Base-by-base conservation (phyloP, 176 grass and related monocot genomes). In the Zoysia pacifica region DNA sequence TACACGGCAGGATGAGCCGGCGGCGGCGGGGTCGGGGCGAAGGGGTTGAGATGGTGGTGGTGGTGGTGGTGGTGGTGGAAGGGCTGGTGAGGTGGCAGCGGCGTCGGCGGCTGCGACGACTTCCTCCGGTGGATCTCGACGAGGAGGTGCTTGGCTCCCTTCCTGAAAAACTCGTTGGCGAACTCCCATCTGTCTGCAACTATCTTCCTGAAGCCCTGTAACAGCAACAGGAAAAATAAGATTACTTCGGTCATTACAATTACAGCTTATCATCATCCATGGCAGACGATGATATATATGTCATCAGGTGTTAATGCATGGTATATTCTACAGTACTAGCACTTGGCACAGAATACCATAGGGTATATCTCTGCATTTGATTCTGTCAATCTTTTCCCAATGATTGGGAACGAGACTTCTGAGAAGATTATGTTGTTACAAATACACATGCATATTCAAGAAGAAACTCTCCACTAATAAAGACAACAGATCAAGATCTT, bases 191-290 rank as follows among this genome's bases (percentile, higher is more conserved):
- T 92, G 75, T 97, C 94, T 37, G 94, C 85, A 18, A 92, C 91
- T 44, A 90, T 97, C 90, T 97, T 97, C 89, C 90, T 97, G 72
- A 97, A 97, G 11, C 94, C 94, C 94, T 97, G 85, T n/a, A 86
- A 11, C 28, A 28, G 28, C n/a, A 48, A 65, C 55, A 69, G 11
- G 42, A 82, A 14, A 47, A 45, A 62, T 15, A 68, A 46, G 9
- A 64, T 58, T 20, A 79, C 39, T 11, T 20, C 6, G 39, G 0
- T 67, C 48, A 28, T 28, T 67, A 48, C 37, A 42, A 67, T 52
- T 53, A 62, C 48, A 28, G 62, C 37, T 43, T 28, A 28, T 28
- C 62, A 50, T 47, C 48, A 15, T 67, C 16, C 62, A 53, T 54
- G 76, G 62, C 62, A 67, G 62, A 53, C 39, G 62, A 39, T 78